Evolutionary conservation across 78 protist species (phyloP), one percentile per base, ranked within the genome.

Genomic region (Dictyostelium firmibasis): DNA sequence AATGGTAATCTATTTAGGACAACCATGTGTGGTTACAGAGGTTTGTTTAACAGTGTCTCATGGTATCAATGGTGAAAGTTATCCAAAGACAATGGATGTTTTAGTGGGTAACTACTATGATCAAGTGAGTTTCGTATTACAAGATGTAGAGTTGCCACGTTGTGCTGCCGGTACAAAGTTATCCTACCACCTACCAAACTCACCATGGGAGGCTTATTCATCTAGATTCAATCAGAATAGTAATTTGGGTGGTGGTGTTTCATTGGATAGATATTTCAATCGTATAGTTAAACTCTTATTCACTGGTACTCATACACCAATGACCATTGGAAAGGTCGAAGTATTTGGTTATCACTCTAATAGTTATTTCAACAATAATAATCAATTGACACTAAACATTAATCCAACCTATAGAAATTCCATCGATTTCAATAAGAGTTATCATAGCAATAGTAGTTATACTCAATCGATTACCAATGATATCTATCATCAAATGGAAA

Each of bases 31-130:
- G 0, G 70, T 89, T 3, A 69, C 88, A 4, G 94, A 89, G 38
- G 9, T 89, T 23, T 89, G 94, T 50, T 62, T 89, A 9, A 89
- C 94, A 0, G 60, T 89, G 5, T 35, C 94, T 20, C 94, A 89
- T 81, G 94, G 94, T 35, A 89, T 85, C 41, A 89, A 81, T 47
- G 20, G 70, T 11, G 94, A 89, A 16, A 89, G 43, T 16, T 89
- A 64, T n/a, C 94, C 94, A n/a, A 64, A 78, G 27, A 33, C 75
- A 25, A 89, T 89, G 94, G 94, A 89, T 81, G 87, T 89, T 3
- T 35, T 10, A 18, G 38, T 89, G 7, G 94, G 94, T 8, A 81
- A 78, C 29, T 89, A 89, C 47, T 72, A 36, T 1, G 47, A 89
- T 50, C 43, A 60, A 5, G 35, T 47, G 11, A 23, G 1, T 10